These are phyloP conservation scores for Corrigiola litoralis DNA, from an alignment of 179 eudicot genomes.

Conservation along the genomic window DNA sequence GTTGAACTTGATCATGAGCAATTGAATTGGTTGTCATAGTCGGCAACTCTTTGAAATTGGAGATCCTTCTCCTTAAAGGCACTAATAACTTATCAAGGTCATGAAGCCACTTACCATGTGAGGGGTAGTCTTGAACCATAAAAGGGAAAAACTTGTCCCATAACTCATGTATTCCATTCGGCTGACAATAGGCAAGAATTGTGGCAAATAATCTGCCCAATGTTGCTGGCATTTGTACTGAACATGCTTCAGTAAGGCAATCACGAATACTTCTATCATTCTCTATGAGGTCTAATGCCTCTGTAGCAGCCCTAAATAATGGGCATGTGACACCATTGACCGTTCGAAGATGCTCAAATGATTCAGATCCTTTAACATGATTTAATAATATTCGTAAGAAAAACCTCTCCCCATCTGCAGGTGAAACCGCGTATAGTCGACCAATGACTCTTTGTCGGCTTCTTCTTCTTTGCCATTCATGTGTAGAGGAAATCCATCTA, in stretches of 20 bases:
- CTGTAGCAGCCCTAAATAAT: conserved; percentile 5
- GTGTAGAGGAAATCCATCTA: conserved; percentile 8
- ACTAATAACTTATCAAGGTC: too few relatives aligned
- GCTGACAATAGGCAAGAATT: conserved; percentile 7
- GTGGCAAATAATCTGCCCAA: conserved; percentile 18
- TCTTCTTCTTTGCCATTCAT: background rate
- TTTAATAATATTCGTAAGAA: conserved; percentile 9
- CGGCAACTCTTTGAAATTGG: too few relatives aligned
- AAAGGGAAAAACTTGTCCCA: too few relatives aligned
- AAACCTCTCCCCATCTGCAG: conserved; percentile 15
- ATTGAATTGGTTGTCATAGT: too few relatives aligned
- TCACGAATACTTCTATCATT: background rate
- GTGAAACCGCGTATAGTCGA: conserved; percentile 3
- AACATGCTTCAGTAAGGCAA: conserved; percentile 14
- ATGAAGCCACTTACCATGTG: too few relatives aligned
- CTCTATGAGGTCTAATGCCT: conserved; percentile 2
- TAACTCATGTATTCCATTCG: background rate
- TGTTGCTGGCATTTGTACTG: conserved; percentile 10
- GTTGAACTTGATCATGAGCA: too few relatives aligned
- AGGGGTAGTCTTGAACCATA: too few relatives aligned
- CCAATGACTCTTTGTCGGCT: background rate
- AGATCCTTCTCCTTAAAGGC: too few relatives aligned
- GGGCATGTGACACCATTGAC: background rate
- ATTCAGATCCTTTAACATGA: conserved; percentile 15
- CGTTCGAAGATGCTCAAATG: conserved; percentile 10